Evolutionary conservation across 148 eudicot species (phyloP), one percentile per base, ranked within the genome.

Genomic region (Cornus controversa): DNA sequence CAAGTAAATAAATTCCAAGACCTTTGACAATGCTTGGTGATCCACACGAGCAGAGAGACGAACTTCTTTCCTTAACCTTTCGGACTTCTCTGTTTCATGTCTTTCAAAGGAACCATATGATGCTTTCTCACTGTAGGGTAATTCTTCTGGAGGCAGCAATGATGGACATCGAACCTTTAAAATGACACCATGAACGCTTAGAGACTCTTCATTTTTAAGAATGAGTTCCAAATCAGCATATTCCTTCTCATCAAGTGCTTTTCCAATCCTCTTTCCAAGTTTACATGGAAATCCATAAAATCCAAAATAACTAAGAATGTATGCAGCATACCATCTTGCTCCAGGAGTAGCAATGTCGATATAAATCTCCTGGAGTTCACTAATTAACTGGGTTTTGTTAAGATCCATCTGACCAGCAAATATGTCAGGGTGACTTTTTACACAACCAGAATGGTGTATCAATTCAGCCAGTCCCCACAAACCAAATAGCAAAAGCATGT

Each of bases 391-490:
- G 53, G 85, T 85, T 84, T 84, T 84, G 42, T 66, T 77, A 78
- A 79, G 79, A 47, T 75, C 73, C 31, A 63, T 67, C 84, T 81
- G 82, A 76, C 69, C 58, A 31, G 84, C 70, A 77, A 83, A 81
- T 23, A 81, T 66, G 71, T 86, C 86, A 29, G 54, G 45, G 70
- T 79, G 73, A 80, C 72, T 25, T 63, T 73, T 79, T 62, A 77
- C 70, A 72, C 68, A 75, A 68, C 62, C 75, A 37, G 81, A 82
- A 78, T 79, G 73, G 66, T 82, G 85, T 64, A 91, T 75, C 79
- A 95, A 77, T 80, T 92, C 93, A 74, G 96, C 88, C 75, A 95
- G 78, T 75, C 84, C 86, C 91, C 93, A 89, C 72, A 95, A 67
- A 77, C 91, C 84, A 84, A 84, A 84, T 53, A 95, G 83, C 80